Base-by-base conservation (phyloP, 208 protist genomes). In the Leishmania braziliensis region DNA sequence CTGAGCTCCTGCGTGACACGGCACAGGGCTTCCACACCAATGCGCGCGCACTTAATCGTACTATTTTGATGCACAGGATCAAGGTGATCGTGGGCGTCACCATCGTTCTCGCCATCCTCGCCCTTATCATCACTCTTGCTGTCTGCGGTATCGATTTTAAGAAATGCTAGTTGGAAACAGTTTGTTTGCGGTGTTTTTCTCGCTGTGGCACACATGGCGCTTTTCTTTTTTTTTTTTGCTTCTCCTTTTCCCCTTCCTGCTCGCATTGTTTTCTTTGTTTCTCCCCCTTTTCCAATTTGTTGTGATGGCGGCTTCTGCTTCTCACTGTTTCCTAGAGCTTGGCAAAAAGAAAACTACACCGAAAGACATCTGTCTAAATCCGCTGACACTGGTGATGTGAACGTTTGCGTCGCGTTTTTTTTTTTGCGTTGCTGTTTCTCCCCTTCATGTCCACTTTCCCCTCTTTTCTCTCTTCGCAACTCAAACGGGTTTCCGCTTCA, bases 71-170 rank as follows among this genome's bases (percentile, higher is more conserved):
- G n/a, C 85, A 92, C 72, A 92, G 96, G 72, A 89, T 96, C 29
- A 94, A 90, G 46, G 83, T 96, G 39, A 76, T 88, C 56, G 78
- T 95, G 68, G 89, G 85, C 53, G 78, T 94, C 39, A 66, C 95
- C 16, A 56, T 95, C 63, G 60, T 90, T 23, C 51, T 97, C 16
- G 79, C 54, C 48, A 62, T 95, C 39, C 80, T 97, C 43, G 89
- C 79, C 2, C 77, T 95, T 53, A 84, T 95, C 80, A 90, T 95
- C 53, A 86, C 89, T 6, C 89, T 93, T 72, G 79, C 86, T 33
- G 82, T 90, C 18, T 96, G 92, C 53, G 90, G 91, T 56, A 86
- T 96, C 26, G 80, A 94, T 60, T 94, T 94, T 62, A 90, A 94
- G 73, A 92, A 94, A 77, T 96, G 92, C 76, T 91, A 78, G 70